These are phyloP conservation scores for Chytriomyces hyalinus DNA, from an alignment of 192 early-diverging fungal genomes.

Conservation along the genomic window DNA sequence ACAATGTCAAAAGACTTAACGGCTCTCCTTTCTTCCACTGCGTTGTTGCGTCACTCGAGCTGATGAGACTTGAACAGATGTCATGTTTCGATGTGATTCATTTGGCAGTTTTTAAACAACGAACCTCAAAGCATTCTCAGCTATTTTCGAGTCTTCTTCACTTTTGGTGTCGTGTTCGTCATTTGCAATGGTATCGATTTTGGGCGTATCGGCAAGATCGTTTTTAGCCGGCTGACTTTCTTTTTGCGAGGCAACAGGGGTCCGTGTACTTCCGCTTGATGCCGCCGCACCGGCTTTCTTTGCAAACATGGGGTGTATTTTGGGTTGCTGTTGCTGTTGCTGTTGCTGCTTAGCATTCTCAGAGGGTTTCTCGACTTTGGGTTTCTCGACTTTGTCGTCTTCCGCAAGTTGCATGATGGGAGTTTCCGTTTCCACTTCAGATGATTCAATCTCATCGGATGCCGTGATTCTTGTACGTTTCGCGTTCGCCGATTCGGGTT, in stretches of 20 bases:
- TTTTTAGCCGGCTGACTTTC: not conserved
- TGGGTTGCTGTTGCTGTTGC: not conserved
- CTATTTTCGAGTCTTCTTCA: not conserved
- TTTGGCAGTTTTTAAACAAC: not conserved
- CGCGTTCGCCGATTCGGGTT: not conserved
- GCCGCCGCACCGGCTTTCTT: not conserved
- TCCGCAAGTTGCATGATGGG: too few relatives aligned
- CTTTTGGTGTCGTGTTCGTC: not conserved
- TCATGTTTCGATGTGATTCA: not conserved
- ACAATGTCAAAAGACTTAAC: not conserved
- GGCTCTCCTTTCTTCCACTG: conserved; percentile 26
- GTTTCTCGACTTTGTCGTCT: too few relatives aligned
- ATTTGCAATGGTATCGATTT: not conserved
- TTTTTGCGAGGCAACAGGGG: not conserved
- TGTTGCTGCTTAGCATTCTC: too few relatives aligned
- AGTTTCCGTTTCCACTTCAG: too few relatives aligned
- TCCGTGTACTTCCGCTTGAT: not conserved
- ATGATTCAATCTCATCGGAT: not conserved
- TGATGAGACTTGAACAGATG: not conserved
- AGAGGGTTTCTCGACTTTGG: too few relatives aligned
- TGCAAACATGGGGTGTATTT: conserved; percentile 13
- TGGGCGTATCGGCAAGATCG: not conserved
- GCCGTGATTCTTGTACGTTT: not conserved
- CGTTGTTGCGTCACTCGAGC: not conserved
- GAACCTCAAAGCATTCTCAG: conserved; percentile 17